Evolutionary conservation across 495 filamentous ascomycete species (phyloP), one percentile per base, ranked within the genome.

Genomic region (Ramalina peruviana): DNA sequence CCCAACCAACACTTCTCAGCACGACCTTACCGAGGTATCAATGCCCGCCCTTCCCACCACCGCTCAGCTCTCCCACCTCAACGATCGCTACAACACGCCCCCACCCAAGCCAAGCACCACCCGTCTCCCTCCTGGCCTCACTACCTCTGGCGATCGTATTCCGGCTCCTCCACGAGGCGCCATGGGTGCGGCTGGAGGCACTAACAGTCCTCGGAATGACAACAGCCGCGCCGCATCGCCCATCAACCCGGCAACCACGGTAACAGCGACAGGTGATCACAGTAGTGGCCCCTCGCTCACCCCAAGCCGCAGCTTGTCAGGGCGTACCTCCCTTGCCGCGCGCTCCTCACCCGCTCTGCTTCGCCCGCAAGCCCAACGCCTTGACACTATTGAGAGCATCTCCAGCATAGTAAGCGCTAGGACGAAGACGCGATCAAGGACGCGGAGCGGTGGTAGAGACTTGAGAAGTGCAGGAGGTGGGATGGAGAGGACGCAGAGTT

Each of bases 351-450:
- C 54, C 13, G 48, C 51, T 26, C 57, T 62, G 6, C 61, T 71
- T 17, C 68, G 72, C 10, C 73, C 75, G 17, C 60, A 67, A 1
- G 67, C 68, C 38, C 59, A 65, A 40, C 64, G 71, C 12, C 59
- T 76, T 6, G 71, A 76, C 39, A 72, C 67, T 1, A 72, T 76
- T 21, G 71, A 72, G 7, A 71, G 66, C 48, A 59, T 60, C 21
- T 49, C 55, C 6, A 64, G 64, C 16, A 25, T 57, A 2, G 23
- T 25, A 25, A 25, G 23, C 23, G 23, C 23, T 6, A 25, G 23
- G 6, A 25, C 23, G 27, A 46, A 55, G 12, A 60, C 48, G 20
- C 54, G 57, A 6, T 38, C 54, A 19, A 50, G 48, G 16, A 56
- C 61, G 6, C 55, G 62, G 23, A 61, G 62, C 9, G 53, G 58